A percentile compares a stretch with the other conserved stretches of the same genome.
Conservation (phyloP, 306 rosid genomes). For the Vigna angularis region DNA sequence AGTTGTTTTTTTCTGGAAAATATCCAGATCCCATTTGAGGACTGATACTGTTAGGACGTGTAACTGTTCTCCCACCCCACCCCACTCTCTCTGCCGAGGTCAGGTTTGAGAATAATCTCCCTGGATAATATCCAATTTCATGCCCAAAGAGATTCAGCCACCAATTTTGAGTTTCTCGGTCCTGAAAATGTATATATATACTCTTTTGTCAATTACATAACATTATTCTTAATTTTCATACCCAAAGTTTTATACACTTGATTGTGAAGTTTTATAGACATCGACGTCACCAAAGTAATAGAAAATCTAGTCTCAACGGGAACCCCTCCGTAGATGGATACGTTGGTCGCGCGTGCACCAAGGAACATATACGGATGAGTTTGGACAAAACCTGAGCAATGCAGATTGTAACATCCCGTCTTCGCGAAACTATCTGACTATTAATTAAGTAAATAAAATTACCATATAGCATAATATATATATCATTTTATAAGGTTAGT, state of each 20-base stretch:
- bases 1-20: neutral
- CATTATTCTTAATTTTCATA: neutral
- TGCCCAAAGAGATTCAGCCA: neutral
- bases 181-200: neutral
- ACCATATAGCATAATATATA: too few relatives aligned
- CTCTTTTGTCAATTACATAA: neutral
- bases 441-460: too few relatives aligned
- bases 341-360: rapidly evolving
- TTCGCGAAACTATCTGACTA: neutral
- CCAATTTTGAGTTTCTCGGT: neutral
- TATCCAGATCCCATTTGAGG: slow-evolving; percentile 37
- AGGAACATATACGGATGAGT: rapidly evolving
- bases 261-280: too few relatives aligned
- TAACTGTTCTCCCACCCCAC: neutral
- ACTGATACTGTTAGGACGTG: neutral
- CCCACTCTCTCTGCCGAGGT: neutral
- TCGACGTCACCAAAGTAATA: neutral
- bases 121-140: slow-evolving; percentile 19
- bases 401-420: slow-evolving; percentile 7
- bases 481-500: neutral
- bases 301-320: rapidly evolving
- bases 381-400: slow-evolving; percentile 14
- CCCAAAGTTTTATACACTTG: neutral
- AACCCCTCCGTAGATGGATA: rapidly evolving
- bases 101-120: slow-evolving; percentile 10